Conservation (phyloP, 148 eudicot genomes). For the Salicornia ramosissima region DNA sequence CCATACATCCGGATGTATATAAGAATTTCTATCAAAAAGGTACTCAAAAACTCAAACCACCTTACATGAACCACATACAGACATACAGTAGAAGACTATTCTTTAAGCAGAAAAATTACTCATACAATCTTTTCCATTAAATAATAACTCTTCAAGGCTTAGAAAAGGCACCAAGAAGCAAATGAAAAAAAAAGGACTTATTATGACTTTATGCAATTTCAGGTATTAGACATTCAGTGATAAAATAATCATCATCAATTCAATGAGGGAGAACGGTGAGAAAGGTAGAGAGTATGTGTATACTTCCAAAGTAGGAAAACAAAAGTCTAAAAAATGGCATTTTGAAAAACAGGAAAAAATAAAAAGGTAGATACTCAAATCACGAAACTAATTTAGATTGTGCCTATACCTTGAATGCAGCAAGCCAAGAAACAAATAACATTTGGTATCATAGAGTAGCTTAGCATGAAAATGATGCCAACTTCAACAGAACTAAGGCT, state of each 20-base stretch:
- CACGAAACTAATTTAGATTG: no score
- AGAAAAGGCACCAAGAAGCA: background rate
- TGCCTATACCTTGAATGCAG: background rate
- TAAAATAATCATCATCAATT: no score
- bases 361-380: background rate
- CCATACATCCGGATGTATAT: no score
- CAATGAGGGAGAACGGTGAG: background rate
- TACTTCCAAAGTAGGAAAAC: background rate
- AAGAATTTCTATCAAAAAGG: no score
- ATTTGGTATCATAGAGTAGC: background rate
- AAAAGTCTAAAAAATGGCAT: background rate
- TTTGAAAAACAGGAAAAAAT: background rate
- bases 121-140: background rate
- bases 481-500: background rate
- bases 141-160: background rate
- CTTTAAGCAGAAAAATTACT: background rate
- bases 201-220: background rate
- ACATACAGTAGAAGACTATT: background rate
- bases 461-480: conserved; percentile 5
- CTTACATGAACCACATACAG: background rate
- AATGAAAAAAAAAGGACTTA: background rate
- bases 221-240: no score
- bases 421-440: background rate
- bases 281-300: no score
- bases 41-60: background rate